Evolutionary conservation across 352 stramenopile genomes (phyloP).

Genomic region (Phytophthora capsici): DNA sequence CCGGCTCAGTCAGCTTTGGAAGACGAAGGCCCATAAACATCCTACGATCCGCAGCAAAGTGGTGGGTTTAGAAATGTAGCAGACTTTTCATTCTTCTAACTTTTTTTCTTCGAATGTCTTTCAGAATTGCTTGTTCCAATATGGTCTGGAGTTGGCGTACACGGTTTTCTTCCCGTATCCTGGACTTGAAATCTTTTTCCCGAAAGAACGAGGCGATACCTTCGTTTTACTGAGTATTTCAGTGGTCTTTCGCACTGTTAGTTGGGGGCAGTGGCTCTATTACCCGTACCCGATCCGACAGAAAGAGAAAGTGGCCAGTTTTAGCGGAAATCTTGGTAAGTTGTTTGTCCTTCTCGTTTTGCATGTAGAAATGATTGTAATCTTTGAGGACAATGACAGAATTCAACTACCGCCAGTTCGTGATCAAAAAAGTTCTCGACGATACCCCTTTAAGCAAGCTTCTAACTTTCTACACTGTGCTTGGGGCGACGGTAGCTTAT

Average conservation of each 20-base stretch:
- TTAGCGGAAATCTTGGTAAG: constrained; percentile 61
- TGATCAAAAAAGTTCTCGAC: constrained; percentile 78
- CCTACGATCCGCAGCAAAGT: constrained; percentile 7
- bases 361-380: too few species aligned
- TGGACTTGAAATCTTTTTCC: constrained; percentile 46
- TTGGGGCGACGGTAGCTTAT: constrained; percentile 45
- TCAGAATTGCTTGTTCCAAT: constrained; percentile 21
- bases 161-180: constrained; percentile 60
- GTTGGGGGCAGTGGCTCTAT: constrained; percentile 65
- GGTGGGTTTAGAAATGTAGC: constrained; percentile 3
- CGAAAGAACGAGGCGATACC: constrained; percentile 22
- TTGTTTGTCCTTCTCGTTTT: not conserved
- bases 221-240: constrained; percentile 57
- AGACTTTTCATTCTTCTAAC: not conserved
- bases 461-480: constrained; percentile 21
- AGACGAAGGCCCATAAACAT: constrained; percentile 11
- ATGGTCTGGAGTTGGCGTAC: constrained; percentile 45
- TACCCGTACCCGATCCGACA: constrained; percentile 75
- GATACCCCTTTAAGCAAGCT: constrained; percentile 60
- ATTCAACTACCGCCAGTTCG: constrained; percentile 72
- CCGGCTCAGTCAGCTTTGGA: constrained; percentile 30
- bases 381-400: constrained; percentile 31
- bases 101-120: not conserved
- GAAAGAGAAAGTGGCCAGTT: constrained; percentile 68
- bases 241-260: constrained; percentile 48